Conservation (phyloP, 352 stramenopile genomes). For the Thalassiosira hispida region DNA sequence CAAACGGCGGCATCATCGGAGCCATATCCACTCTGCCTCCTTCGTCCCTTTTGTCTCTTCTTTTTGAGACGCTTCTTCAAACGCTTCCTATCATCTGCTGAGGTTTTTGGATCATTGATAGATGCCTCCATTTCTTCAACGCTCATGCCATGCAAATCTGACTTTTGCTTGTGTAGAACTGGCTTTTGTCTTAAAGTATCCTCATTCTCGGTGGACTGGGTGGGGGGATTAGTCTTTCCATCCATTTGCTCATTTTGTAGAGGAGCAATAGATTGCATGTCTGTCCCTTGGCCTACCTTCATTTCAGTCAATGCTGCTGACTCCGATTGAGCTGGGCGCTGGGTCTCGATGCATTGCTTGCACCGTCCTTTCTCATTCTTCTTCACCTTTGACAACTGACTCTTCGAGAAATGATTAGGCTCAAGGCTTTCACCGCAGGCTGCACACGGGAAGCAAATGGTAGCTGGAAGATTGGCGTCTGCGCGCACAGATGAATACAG, state of each 20-base stretch:
- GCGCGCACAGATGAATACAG: too few species aligned
- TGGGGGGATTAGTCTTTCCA: too few species aligned
- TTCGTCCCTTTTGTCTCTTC: not conserved
- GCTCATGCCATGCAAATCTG: not conserved
- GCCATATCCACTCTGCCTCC: not conserved
- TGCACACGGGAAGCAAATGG: not conserved
- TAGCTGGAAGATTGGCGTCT: not conserved
- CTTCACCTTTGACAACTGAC: conserved; percentile 17
- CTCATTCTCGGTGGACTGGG: not conserved
- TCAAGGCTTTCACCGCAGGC: conserved; percentile 1
- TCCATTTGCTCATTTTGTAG: not conserved
- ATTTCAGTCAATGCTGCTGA: not conserved
- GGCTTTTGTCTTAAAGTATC: not conserved
- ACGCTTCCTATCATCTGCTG: conserved; percentile 1
- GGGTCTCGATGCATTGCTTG: conserved; percentile 13
- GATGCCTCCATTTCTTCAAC: not conserved
- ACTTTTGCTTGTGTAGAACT: not conserved
- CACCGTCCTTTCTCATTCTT: conserved; percentile 8
- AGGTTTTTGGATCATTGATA: not conserved
- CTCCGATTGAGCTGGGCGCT: not conserved
- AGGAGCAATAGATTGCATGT: not conserved
- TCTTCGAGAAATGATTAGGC: conserved; percentile 8
- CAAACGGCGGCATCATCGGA: not conserved
- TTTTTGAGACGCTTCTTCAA: not conserved
- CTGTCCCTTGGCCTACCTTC: not conserved